A percentile compares a stretch with the other conserved stretches of the same genome.
These are phyloP conservation scores for Blastomyces percursus DNA, from an alignment of 2,329 filamentous ascomycete genomes.

Conservation along the genomic window DNA sequence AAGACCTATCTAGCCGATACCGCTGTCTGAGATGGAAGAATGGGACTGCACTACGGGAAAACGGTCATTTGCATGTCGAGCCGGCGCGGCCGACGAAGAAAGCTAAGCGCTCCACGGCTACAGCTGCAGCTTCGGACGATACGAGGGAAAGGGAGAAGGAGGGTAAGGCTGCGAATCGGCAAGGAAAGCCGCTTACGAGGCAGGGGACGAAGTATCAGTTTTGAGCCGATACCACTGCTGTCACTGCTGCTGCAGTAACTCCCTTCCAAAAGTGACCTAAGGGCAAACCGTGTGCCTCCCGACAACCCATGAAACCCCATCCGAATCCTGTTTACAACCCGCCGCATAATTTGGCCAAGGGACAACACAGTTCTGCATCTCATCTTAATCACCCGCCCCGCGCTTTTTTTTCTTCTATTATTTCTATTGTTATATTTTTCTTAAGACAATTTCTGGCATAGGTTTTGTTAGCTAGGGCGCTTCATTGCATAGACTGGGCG, in stretches of 20 bases:
- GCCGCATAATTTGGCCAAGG: neutral
- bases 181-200: constrained; percentile 41
- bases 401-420: neutral
- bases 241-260: neutral
- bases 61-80: constrained; percentile 52
- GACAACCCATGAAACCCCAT: neutral
- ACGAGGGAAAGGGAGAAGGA: constrained; percentile 25
- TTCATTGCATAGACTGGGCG: neutral
- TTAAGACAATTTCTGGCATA: neutral
- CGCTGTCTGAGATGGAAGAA: constrained; percentile 55
- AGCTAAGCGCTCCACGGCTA: constrained; percentile 32
- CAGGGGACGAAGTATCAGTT: constrained; percentile 42
- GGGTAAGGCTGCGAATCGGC: constrained; percentile 34
- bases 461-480: neutral
- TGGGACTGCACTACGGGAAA: constrained; percentile 45
- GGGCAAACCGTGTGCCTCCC: neutral
- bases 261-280: neutral
- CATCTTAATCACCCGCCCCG: too few species aligned
- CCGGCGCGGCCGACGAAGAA: constrained; percentile 43
- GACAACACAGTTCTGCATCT: neutral
- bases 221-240: constrained; percentile 14
- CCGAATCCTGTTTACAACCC: neutral
- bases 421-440: too few species aligned
- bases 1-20: constrained; percentile 17
- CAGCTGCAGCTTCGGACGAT: constrained; percentile 7